Percentiles rank a stretch among this genome's conserved stretches.
Evolutionary conservation across 2,329 filamentous ascomycete genomes (phyloP).

Genomic region (Alternaria burnsii): DNA sequence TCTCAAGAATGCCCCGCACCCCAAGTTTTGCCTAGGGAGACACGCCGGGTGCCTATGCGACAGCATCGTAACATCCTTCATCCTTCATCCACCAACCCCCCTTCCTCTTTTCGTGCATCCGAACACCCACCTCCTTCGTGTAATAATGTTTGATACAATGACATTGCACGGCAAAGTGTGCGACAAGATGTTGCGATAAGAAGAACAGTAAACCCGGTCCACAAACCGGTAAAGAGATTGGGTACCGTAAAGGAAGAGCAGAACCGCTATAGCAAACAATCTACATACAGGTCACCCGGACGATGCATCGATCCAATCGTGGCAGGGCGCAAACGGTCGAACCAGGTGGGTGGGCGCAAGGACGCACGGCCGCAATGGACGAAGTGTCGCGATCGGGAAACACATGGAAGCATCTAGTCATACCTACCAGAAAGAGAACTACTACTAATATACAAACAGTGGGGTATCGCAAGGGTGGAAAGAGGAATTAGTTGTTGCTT

Average conservation of each 20-base stretch:
- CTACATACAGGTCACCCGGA: slow-evolving; percentile 18
- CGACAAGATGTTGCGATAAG: slow-evolving; percentile 1
- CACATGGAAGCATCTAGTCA: slow-evolving; percentile 30
- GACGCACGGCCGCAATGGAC: slow-evolving; percentile 21
- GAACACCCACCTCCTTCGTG: not conserved
- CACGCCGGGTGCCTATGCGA: not conserved
- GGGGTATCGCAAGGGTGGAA: slow-evolving; percentile 21
- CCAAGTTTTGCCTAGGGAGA: slow-evolving; percentile 17
- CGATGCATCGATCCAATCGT: slow-evolving; percentile 4
- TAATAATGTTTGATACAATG: not conserved
- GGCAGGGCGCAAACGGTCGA: slow-evolving; percentile 15
- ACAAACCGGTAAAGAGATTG: slow-evolving; percentile 6
- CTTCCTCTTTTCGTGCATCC: not conserved
- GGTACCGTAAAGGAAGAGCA: slow-evolving; percentile 22
- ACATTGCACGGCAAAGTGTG: not conserved
- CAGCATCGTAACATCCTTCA: not conserved
- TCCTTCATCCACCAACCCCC: not conserved
- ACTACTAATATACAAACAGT: not conserved
- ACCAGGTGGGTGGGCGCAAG: slow-evolving; percentile 20
- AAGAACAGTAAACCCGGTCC: not conserved
- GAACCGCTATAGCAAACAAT: not conserved
- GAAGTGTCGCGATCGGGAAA: slow-evolving; percentile 22
- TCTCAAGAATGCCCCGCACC: not conserved
- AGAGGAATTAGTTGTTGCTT: slow-evolving; percentile 2
- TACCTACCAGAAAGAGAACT: slow-evolving; percentile 26